phyloP scores from a whole-genome alignment of 2,329 filamentous ascomycete genomes.

The Penicillium aurantiogriseum region DNA sequence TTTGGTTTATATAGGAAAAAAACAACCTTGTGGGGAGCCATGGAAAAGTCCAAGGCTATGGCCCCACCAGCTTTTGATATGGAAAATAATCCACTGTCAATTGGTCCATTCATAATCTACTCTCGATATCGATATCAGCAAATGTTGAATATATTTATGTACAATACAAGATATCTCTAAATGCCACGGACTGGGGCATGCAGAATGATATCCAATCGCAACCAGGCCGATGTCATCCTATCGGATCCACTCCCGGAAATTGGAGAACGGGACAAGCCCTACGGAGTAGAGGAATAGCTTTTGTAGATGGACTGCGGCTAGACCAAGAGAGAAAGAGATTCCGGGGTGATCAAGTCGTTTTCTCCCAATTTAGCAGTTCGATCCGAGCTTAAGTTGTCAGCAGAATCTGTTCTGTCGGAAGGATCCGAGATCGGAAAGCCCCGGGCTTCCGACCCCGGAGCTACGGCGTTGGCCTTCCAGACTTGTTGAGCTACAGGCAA shows the following conservation, averaged over 20 bases:
- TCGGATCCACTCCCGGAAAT: neutral
- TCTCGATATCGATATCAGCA: slow-evolving; percentile 13
- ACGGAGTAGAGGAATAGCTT: neutral
- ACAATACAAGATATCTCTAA: neutral
- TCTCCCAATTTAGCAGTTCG: slow-evolving; percentile 11
- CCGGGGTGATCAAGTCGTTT: neutral
- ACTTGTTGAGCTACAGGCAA: neutral
- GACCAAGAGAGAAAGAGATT: neutral
- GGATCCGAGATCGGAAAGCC: neutral
- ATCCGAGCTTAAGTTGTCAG: neutral
- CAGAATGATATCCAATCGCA: neutral
- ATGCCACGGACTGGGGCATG: neutral
- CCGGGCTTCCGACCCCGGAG: neutral
- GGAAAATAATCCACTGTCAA: neutral
- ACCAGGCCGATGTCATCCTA: neutral
- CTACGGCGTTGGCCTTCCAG: neutral
- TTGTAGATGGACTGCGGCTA: slow-evolving; percentile 16
- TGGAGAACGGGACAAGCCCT: neutral
- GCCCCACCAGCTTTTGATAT: slow-evolving; percentile 5
- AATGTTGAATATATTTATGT: neutral
- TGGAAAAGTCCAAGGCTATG: neutral
- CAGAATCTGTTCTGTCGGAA: neutral
- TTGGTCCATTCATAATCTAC: slow-evolving; percentile 7
- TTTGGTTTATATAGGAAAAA: neutral
- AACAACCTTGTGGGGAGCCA: neutral